These are phyloP conservation scores for Mrakia hoshinonis DNA, from an alignment of 768 basidiomycete species.

Conservation along the genomic window DNA sequence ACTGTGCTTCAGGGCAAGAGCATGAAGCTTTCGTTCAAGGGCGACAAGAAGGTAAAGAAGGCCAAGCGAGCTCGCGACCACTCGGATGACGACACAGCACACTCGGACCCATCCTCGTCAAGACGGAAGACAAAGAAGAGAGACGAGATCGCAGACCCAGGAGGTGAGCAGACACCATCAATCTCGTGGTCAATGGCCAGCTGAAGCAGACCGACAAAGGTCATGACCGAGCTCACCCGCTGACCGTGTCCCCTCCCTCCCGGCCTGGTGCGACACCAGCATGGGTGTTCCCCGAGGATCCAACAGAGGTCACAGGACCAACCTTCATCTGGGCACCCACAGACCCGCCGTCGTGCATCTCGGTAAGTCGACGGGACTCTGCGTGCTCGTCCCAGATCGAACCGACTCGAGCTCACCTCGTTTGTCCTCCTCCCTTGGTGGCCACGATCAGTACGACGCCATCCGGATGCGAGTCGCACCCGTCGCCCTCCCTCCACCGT, in stretches of 20 bases:
- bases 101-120: neutral
- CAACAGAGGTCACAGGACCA: conserved; percentile 26
- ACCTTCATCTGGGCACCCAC: conserved; percentile 29
- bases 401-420: neutral
- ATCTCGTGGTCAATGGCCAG: neutral
- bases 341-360: conserved; percentile 27
- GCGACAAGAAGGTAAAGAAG: conserved; percentile 28
- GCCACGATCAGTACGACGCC: conserved; percentile 21
- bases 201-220: neutral
- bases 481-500: conserved; percentile 19
- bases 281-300: conserved; percentile 28
- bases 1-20: conserved; percentile 8
- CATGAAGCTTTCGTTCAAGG: conserved; percentile 31
- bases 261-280: too few relatives aligned
- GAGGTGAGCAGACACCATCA: conserved; percentile 2
- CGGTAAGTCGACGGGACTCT: conserved; percentile 2
- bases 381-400: neutral
- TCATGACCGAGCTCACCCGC: neutral
- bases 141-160: conserved; percentile 11
- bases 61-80: conserved; percentile 16
- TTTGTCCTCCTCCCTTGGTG: neutral
- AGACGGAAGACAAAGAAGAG: conserved; percentile 18
- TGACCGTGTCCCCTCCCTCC: neutral
- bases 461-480: conserved; percentile 21
- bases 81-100: neutral